Base-by-base conservation (phyloP, 2,329 filamentous ascomycete genomes). In the Fusarium dimerum region DNA sequence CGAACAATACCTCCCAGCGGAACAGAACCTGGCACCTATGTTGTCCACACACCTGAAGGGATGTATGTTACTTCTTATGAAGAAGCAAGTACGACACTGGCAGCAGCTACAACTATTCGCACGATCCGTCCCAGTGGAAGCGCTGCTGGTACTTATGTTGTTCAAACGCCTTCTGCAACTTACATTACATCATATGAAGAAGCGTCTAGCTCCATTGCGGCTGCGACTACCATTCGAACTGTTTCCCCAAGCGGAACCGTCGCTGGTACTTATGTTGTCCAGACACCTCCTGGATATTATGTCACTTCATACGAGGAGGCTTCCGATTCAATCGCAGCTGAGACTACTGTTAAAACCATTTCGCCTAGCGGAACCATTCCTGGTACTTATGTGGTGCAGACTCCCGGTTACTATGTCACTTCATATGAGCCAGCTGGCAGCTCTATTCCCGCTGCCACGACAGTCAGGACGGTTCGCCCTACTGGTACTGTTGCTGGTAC, bases 211-310 rank as follows among this genome's bases (percentile, higher is more conserved):
- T 39, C 54, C 1, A 26, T 26, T 26, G 20, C 20, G 20, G 20
- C 20, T 26, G 20, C 20, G 20, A 26, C 20, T 26, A 26, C 20
- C 20, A 26, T 26, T 7, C 20, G 20, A 7, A 26, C 20, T 7
- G 20, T 26, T 26, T 26, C 20, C 7, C 20, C 20, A 26, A 26
- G 20, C 20, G 20, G 20, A 26, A 5, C 30, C 0, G 51, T 55
- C 1, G 47, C 55, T 0, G 56, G 56, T 1, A 59, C 56, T 1
- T 36, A 56, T 6, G 45, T 59, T 5, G n/a, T 59, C 2, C 45
- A 53, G 9, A 59, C 52, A 1, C 49, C 55, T 10, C 41, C 16
- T 13, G 41, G 13, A 1, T 15, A 36, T 4, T 36, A 52, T 30
- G 39, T 40, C 1, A 59, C 56, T 2, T 47, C 59, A 1, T 32